Conservation (phyloP, 495 filamentous ascomycete species). For the Lasiosphaeria hispida region DNA sequence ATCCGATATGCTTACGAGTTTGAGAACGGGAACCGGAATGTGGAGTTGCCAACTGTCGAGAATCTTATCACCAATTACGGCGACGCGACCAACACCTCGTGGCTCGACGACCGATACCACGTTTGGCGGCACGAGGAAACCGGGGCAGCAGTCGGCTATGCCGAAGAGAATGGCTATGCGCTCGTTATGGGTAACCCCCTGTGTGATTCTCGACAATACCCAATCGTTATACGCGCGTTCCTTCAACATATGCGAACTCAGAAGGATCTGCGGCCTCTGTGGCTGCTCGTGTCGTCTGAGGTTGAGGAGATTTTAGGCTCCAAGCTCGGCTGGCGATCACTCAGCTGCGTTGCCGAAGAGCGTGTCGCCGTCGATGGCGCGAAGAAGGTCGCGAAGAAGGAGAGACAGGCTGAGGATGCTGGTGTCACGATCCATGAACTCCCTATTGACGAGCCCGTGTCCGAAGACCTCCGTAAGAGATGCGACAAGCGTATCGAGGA, state of each 20-base stretch:
- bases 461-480: constrained; percentile 60
- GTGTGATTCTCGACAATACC: constrained; percentile 70
- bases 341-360: constrained; percentile 82
- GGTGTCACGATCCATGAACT: constrained; percentile 71
- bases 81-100: constrained; percentile 83
- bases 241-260: constrained; percentile 67
- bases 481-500: constrained; percentile 70
- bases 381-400: constrained; percentile 59
- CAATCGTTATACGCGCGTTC: constrained; percentile 66
- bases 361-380: constrained; percentile 69
- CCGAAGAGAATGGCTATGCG: constrained; percentile 66
- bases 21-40: constrained; percentile 33
- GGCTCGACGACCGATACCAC: constrained; percentile 77
- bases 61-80: constrained; percentile 87
- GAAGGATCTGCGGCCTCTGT: constrained; percentile 72
- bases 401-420: constrained; percentile 72
- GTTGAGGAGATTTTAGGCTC: constrained; percentile 72
- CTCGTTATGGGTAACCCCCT: constrained; percentile 80
- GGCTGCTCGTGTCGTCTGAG: constrained; percentile 68
- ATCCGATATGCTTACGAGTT: constrained; percentile 52
- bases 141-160: constrained; percentile 76
- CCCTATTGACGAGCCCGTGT: constrained; percentile 56
- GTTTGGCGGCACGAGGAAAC: constrained; percentile 76
- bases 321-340: constrained; percentile 76
- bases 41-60: constrained; percentile 67